Base-by-base conservation (phyloP, 2,329 filamentous ascomycete species). In the Fusarium caatingaense region DNA sequence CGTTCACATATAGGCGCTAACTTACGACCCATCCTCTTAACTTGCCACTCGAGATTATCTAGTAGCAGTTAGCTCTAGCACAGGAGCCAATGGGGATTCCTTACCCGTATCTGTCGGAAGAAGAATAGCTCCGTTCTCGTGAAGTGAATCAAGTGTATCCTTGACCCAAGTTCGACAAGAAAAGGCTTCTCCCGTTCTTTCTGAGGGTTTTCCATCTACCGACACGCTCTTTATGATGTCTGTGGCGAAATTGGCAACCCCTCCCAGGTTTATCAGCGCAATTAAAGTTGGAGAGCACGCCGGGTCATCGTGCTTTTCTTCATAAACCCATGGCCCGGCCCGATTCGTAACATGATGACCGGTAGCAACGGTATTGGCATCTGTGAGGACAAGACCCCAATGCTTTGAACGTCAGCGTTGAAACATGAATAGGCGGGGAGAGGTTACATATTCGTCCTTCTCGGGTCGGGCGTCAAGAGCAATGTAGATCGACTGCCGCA, bases 351-450 rank as follows among this genome's bases (percentile, higher is more conserved):
- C 34, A 10, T 37, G 34, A 10, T 37, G 34, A 37, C 18, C 9
- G 9, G 16, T 37, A n/a, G 16, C 1, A 11, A 0, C 5, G 9
- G 3, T 11, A 37, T n/a, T 11, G 5, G 9, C 18, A n/a, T 37
- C 9, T 4, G 34, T 37, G 9, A 37, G 6, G 3, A 11, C 3
- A n/a, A 37, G 34, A 1, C 34, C 34, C 34, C 34, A 37, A 11
- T 37, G 34, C 18, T 37, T 10, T 0, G 6, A n/a, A n/a, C 5
- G 9, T 37, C 9, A 37, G 18, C 9, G 2, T n/a, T 8, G 9
- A 0, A 5, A 0, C 18, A 37, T 18, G 8, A 6, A 9, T 11
- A 1, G 16, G 5, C 6, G 32, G 16, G 8, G 8, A 18, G 16
- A 18, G 0, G 8, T 34, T 34, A 34, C 32, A 37, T 37, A 37